phyloP scores from a whole-genome alignment of 2,329 filamentous ascomycete species.

The Aspergillus ibericus region DNA sequence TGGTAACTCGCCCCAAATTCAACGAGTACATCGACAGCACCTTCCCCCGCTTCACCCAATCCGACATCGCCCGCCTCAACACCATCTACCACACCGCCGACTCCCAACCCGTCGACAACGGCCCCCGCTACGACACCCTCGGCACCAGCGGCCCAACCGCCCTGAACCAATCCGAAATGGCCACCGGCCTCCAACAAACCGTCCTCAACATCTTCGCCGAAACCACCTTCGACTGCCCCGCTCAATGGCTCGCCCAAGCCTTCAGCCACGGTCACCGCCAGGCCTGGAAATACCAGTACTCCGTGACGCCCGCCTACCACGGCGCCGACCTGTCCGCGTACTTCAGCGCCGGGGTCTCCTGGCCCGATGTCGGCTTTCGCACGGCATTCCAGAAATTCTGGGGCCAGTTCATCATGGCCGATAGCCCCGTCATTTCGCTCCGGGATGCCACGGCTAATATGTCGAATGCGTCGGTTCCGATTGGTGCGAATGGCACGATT shows the following conservation, averaged over 20 bases:
- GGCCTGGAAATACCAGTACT: constrained; percentile 55
- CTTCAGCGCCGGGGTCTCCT: constrained; percentile 21
- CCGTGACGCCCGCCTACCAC: constrained; percentile 69
- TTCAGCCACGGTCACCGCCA: constrained; percentile 37
- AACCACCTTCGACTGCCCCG: constrained; percentile 56
- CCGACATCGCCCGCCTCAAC: constrained; percentile 32
- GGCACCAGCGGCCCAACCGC: constrained; percentile 47
- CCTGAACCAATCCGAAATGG: constrained; percentile 51
- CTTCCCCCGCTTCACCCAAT: constrained; percentile 37
- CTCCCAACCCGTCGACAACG: constrained; percentile 22
- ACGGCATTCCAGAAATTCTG: constrained; percentile 46
- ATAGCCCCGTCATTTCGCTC: constrained; percentile 34
- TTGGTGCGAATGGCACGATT: constrained; percentile 22
- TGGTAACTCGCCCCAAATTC: constrained; percentile 45
- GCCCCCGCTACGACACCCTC: constrained; percentile 39
- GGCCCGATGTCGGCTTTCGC: constrained; percentile 31
- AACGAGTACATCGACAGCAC: constrained; percentile 39
- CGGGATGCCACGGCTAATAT: constrained; percentile 19
- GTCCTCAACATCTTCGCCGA: constrained; percentile 56
- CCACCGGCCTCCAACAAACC: constrained; percentile 55
- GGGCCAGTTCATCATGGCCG: constrained; percentile 50
- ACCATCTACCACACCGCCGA: constrained; percentile 38
- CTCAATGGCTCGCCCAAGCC: constrained; percentile 57
- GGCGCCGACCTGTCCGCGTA: constrained; percentile 59
- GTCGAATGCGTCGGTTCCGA: constrained; percentile 21